Conservation (phyloP, 495 filamentous ascomycete species). For the Podospora bellae-mahoneyi region DNA sequence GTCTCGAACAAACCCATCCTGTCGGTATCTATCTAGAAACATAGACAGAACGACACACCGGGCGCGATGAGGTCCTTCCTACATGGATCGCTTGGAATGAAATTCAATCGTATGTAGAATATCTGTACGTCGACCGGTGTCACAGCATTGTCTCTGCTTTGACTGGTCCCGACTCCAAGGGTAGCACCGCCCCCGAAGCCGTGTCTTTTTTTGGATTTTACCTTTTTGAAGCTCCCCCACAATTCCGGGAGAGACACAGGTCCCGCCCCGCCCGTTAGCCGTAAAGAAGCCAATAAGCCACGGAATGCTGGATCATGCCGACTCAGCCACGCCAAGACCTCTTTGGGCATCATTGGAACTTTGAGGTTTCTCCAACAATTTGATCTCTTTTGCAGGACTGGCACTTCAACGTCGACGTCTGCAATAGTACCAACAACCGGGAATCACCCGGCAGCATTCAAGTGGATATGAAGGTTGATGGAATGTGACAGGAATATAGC, state of each 20-base stretch:
- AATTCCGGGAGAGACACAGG: constrained; percentile 12
- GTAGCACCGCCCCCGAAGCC: constrained; percentile 32
- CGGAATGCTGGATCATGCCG: constrained; percentile 8
- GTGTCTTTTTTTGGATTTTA: constrained; percentile 40
- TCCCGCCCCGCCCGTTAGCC: constrained; percentile 12
- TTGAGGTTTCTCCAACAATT: constrained; percentile 13
- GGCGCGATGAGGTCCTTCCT: not conserved
- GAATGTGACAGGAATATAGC: not conserved
- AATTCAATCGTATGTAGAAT: not conserved
- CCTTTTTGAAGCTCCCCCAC: constrained; percentile 30
- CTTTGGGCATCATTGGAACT: constrained; percentile 23
- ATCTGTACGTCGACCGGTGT: not conserved
- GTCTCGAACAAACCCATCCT: not conserved
- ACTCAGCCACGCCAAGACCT: constrained; percentile 31
- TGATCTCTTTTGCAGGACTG: not conserved
- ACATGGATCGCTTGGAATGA: not conserved
- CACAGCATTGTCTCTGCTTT: not conserved
- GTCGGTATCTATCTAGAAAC: not conserved
- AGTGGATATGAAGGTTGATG: not conserved
- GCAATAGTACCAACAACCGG: not conserved
- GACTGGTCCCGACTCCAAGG: constrained; percentile 23
- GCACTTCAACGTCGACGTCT: not conserved
- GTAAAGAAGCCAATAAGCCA: constrained; percentile 30
- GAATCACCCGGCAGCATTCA: not conserved
- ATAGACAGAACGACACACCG: not conserved